These are phyloP conservation scores for Blastobotrys malaysiensis DNA, from an alignment of 1,139 yeast species.

Conservation along the genomic window DNA sequence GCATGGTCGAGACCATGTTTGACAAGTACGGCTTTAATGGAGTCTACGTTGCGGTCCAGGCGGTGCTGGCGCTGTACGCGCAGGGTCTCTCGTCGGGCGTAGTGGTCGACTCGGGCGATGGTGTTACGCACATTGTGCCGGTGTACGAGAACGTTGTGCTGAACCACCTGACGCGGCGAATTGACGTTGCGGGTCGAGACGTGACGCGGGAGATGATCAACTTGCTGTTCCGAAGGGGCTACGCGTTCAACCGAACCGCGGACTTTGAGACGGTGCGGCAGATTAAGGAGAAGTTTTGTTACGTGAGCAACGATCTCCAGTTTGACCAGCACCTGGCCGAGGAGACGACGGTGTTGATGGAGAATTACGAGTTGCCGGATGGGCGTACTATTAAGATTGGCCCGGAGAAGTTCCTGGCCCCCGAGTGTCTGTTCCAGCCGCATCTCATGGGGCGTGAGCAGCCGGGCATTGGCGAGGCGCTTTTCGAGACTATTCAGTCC, in stretches of 20 bases:
- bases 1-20: slow-evolving; percentile 97
- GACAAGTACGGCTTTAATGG: slow-evolving; percentile 95
- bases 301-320: slow-evolving; percentile 89
- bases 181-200: slow-evolving; percentile 97
- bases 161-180: slow-evolving; percentile 84
- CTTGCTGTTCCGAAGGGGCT: slow-evolving; percentile 87
- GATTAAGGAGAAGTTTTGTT: slow-evolving; percentile 92
- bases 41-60: slow-evolving; percentile 96
- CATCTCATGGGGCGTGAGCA: slow-evolving; percentile 95
- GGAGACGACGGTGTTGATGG: slow-evolving; percentile 91
- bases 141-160: slow-evolving; percentile 95
- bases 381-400: slow-evolving; percentile 94
- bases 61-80: slow-evolving; percentile 93
- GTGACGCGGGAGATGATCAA: slow-evolving; percentile 92
- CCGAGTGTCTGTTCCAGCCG: slow-evolving; percentile 97
- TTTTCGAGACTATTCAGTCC: slow-evolving; percentile 86
- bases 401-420: slow-evolving; percentile 95
- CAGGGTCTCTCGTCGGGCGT: slow-evolving; percentile 97
- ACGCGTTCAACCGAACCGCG: slow-evolving; percentile 96
- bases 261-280: slow-evolving; percentile 98
- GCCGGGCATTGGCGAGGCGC: slow-evolving; percentile 90
- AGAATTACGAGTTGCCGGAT: slow-evolving; percentile 89
- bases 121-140: slow-evolving; percentile 96
- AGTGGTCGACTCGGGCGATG: slow-evolving; percentile 95
- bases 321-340: slow-evolving; percentile 82